Conservation (phyloP, 2,329 filamentous ascomycete species). For the Monosporascus ibericus region DNA sequence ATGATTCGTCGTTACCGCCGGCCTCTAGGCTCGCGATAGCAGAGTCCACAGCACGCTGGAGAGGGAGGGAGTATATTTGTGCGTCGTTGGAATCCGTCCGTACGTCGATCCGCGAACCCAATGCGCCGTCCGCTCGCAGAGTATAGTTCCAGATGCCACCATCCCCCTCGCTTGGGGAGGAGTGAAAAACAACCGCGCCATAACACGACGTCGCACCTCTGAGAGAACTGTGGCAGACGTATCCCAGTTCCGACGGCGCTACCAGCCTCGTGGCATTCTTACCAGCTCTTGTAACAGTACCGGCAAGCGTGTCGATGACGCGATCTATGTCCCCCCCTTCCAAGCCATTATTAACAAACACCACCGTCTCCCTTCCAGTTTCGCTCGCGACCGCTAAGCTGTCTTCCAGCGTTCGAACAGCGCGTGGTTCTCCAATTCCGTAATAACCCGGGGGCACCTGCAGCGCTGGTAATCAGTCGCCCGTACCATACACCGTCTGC, state of each 20-base stretch:
- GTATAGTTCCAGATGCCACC: slow-evolving; percentile 79
- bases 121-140: slow-evolving; percentile 65
- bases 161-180: slow-evolving; percentile 65
- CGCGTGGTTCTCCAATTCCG: slow-evolving; percentile 59
- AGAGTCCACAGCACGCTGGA: slow-evolving; percentile 72
- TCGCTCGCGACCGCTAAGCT: slow-evolving; percentile 53
- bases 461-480: slow-evolving; percentile 31
- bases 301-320: slow-evolving; percentile 59
- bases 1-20: slow-evolving; percentile 22
- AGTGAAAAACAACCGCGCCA: slow-evolving; percentile 67
- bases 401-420: slow-evolving; percentile 58
- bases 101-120: slow-evolving; percentile 61
- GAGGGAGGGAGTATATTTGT: slow-evolving; percentile 70
- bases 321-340: slow-evolving; percentile 63
- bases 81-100: slow-evolving; percentile 63
- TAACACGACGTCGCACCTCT: slow-evolving; percentile 67
- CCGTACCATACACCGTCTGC: neutral
- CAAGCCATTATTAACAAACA: slow-evolving; percentile 71
- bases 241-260: slow-evolving; percentile 51
- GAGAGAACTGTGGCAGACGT: slow-evolving; percentile 57
- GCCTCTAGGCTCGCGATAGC: slow-evolving; percentile 57
- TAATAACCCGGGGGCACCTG: slow-evolving; percentile 72
- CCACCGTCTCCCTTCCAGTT: slow-evolving; percentile 59
- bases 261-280: slow-evolving; percentile 50
- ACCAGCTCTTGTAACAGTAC: slow-evolving; percentile 49